These are phyloP conservation scores for Penium margaritaceum DNA, from an alignment of 139 green algal species.

Conservation along the genomic window DNA sequence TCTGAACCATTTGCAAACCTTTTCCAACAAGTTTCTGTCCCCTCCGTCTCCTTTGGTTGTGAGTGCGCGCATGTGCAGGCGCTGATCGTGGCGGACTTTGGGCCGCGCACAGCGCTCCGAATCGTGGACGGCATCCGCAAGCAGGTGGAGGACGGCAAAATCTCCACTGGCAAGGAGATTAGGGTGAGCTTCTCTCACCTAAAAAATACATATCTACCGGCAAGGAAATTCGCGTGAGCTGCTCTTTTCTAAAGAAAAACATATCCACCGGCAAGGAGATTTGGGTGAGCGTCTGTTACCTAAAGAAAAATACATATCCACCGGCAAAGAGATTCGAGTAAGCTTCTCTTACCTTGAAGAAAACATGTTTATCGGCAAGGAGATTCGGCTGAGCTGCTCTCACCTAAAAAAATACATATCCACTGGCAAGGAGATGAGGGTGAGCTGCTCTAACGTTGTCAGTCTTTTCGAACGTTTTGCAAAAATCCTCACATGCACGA, in stretches of 20 bases:
- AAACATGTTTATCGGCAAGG: too few relatives aligned
- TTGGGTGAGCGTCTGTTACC: too few relatives aligned
- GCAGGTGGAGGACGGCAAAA: constrained; percentile 18
- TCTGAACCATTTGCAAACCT: neutral
- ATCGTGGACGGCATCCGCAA: constrained; percentile 35
- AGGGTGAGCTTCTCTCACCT: too few relatives aligned
- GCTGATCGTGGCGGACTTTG: constrained; percentile 42
- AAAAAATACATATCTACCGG: too few relatives aligned
- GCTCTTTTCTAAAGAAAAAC: too few relatives aligned
- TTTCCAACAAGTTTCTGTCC: neutral
- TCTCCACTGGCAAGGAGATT: constrained; percentile 70
- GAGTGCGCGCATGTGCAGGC: constrained; percentile 45
- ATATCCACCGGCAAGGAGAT: too few relatives aligned
- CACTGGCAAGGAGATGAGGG: constrained; percentile 63
- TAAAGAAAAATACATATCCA: too few relatives aligned
- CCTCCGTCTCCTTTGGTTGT: neutral
- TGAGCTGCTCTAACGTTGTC: neutral
- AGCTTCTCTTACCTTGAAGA: too few relatives aligned
- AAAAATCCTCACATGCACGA: neutral
- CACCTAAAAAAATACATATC: too few relatives aligned
- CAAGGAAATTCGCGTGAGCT: too few relatives aligned
- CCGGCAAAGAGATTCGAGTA: too few relatives aligned
- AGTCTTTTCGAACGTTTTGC: neutral
- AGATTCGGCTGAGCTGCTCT: too few relatives aligned
- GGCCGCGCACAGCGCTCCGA: constrained; percentile 37